Evolutionary conservation across 1,284 basidiomycete species (phyloP).

Genomic region (Quambalaria eucalypti): DNA sequence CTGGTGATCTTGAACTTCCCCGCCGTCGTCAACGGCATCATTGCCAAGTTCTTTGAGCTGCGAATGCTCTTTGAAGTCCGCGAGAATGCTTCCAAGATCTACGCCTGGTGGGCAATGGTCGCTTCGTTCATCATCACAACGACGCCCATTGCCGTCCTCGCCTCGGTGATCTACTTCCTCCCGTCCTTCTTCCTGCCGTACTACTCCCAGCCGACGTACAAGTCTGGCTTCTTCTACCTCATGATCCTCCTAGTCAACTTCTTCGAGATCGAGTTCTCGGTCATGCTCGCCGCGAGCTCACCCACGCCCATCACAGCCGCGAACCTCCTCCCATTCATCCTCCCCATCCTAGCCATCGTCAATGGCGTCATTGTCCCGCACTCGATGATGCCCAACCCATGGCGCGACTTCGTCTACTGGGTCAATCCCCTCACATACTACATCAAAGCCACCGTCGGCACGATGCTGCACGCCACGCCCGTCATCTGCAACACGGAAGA

Average conservation of each 20-base stretch:
- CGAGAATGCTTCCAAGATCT: slow-evolving; percentile 28
- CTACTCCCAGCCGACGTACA: slow-evolving; percentile 17
- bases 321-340: slow-evolving; percentile 40
- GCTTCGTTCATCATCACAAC: slow-evolving; percentile 23
- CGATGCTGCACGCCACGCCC: slow-evolving; percentile 26
- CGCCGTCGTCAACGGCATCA: slow-evolving; percentile 28
- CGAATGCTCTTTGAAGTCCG: slow-evolving; percentile 27
- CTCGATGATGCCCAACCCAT: slow-evolving; percentile 24
- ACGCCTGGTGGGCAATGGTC: slow-evolving; percentile 28
- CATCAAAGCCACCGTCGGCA: slow-evolving; percentile 30
- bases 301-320: slow-evolving; percentile 38
- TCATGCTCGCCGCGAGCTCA: slow-evolving; percentile 35
- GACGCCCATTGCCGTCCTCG: slow-evolving; percentile 30
- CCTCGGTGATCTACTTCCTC: slow-evolving; percentile 41
- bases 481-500: slow-evolving; percentile 29
- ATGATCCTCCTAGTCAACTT: slow-evolving; percentile 15
- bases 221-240: slow-evolving; percentile 36
- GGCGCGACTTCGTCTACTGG: slow-evolving; percentile 24
- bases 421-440: slow-evolving; percentile 37
- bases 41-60: slow-evolving; percentile 32
- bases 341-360: slow-evolving; percentile 47
- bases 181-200: slow-evolving; percentile 37
- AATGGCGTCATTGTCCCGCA: slow-evolving; percentile 42
- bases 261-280: slow-evolving; percentile 30
- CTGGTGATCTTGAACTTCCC: slow-evolving; percentile 29